Evolutionary conservation across 106 monocot genomes (phyloP), one percentile per base, ranked within the genome.

Genomic region (Apostasia ramifera): DNA sequence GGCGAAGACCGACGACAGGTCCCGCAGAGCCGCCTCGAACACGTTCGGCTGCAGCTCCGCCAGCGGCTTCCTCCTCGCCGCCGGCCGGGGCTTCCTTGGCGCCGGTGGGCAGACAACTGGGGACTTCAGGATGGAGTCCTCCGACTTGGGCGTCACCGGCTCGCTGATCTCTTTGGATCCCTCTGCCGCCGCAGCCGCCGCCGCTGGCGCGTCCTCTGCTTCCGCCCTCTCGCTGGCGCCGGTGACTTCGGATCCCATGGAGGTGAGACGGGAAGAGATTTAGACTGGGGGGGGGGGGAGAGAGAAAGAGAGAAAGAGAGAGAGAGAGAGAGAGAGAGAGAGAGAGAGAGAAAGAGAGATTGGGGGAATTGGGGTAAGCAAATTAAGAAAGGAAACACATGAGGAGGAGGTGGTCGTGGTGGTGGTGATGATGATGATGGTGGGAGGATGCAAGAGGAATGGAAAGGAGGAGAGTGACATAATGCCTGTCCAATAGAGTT

Each of bases 51-150:
- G 11, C 7, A 64, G 48, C 8, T 50, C 55, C 0, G 42, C 50
- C 11, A 62, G n/a, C n/a, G 62, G 44, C 62, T 62, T 62, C 53
- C 63, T 69, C 54, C 71, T 69, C 63, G 56, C 57, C 38, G 57
- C 56, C 8, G 49, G 71, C 8, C 64, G 55, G 2, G 64, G 64
- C 63, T 77, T 77, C 11, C 43, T 56, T 8, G 77, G 77, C 1
- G 77, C 71, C 44, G 77, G 77, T 40, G 77, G 77, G 57, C 77
- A 77, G 40, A 38, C 15, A 2, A 70, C 4, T 3, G 47, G 42
- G 11, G 70, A 58, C 66, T 64, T 77, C 3, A 77, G 7, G 11
- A 13, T 55, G 48, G 39, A 53, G 47, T 71, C 62, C 54, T 77
- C 71, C 2, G 71, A 65, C 50, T 44, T 70, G 0, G 77, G 77